A percentile compares a stretch with the other conserved stretches of the same genome.
Conservation (phyloP, 768 basidiomycete genomes). For the Pleurotus sapidus region DNA sequence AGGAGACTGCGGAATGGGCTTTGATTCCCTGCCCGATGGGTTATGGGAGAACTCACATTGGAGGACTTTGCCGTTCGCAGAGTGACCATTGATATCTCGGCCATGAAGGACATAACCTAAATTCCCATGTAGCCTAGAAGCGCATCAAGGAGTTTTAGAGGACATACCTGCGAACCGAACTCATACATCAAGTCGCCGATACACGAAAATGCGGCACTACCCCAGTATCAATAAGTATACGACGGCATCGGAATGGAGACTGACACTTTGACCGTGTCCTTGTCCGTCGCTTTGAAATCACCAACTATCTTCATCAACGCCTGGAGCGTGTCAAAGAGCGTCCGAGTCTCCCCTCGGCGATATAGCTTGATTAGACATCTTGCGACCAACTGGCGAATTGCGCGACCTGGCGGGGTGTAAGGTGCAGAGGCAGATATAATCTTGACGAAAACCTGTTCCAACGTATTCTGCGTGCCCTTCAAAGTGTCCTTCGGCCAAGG, state of each 20-base stretch:
- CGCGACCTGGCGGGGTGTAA: conserved; percentile 85
- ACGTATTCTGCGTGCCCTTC: conserved; percentile 56
- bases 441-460: conserved; percentile 67
- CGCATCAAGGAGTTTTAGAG: background rate
- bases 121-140: background rate
- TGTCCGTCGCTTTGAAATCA: conserved; percentile 67
- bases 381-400: conserved; percentile 74
- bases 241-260: conserved; percentile 18
- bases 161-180: conserved; percentile 78
- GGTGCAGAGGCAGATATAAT: conserved; percentile 60
- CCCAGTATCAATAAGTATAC: conserved; percentile 4
- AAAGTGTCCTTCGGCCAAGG: conserved; percentile 51
- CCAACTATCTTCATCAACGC: conserved; percentile 69
- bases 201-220: conserved; percentile 80
- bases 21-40: conserved; percentile 8
- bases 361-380: conserved; percentile 77
- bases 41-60: conserved; percentile 35
- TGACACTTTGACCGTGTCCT: conserved; percentile 66
- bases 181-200: conserved; percentile 86
- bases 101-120: conserved; percentile 95
- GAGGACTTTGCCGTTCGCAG: conserved; percentile 74
- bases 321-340: conserved; percentile 85
- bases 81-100: conserved; percentile 69
- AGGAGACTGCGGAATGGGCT: conserved; percentile 50
- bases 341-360: conserved; percentile 75